phyloP scores from a whole-genome alignment of 768 basidiomycete genomes.

The Lactifluus subvellereus region DNA sequence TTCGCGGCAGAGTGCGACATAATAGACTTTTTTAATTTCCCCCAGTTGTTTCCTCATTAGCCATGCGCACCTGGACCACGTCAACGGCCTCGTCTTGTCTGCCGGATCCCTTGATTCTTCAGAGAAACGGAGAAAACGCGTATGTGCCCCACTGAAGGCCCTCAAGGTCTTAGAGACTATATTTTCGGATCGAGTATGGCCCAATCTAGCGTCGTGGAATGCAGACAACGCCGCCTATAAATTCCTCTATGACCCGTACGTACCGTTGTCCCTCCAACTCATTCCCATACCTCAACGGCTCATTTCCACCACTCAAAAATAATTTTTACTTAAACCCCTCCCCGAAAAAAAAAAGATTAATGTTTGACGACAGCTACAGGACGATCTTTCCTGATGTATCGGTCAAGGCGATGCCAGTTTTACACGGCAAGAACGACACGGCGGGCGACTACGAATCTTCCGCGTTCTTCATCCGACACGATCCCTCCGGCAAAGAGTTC shows the following conservation, averaged over 20 bases:
- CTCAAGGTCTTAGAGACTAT: conserved; percentile 64
- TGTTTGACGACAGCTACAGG: conserved; percentile 47
- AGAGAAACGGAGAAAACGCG: conserved; percentile 39
- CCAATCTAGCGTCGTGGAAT: conserved; percentile 72
- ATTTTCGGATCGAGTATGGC: conserved; percentile 81
- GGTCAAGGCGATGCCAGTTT: conserved; percentile 60
- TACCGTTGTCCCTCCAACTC: conserved; percentile 10
- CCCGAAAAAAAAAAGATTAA: conserved; percentile 36
- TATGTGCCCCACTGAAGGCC: conserved; percentile 55
- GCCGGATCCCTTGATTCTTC: conserved; percentile 59
- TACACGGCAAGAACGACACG: conserved; percentile 56
- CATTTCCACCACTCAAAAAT: neutral
- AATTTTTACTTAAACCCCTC: neutral
- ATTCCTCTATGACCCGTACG: conserved; percentile 62
- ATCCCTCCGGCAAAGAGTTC: conserved; percentile 59
- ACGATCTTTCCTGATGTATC: conserved; percentile 51
- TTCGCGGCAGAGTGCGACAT: neutral
- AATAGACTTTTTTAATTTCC: neutral
- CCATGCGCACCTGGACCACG: conserved; percentile 90
- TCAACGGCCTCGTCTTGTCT: conserved; percentile 72
- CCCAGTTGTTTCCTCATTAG: conserved; percentile 77
- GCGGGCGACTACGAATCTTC: conserved; percentile 62
- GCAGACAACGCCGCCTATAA: conserved; percentile 53
- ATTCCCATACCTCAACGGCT: neutral
- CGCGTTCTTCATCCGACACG: conserved; percentile 80